Conservation (phyloP, 371 early-diverging fungal genomes). For the Mucor mucedo region DNA sequence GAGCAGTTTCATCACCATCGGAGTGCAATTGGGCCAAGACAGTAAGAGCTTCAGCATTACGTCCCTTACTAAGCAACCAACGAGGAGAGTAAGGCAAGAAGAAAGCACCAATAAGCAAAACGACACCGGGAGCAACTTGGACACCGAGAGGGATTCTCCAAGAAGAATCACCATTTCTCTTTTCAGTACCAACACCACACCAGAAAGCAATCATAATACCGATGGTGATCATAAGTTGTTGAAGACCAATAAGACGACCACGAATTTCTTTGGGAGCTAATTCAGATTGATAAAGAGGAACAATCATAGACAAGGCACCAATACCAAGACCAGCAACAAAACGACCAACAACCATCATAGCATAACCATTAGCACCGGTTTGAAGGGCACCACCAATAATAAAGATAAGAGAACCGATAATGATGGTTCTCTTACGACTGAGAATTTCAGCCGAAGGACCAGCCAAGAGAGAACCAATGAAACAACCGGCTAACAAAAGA, state of each 20-base stretch:
- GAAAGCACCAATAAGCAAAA: slow-evolving; percentile 48
- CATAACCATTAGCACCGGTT: slow-evolving; percentile 51
- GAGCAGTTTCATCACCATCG: slow-evolving; percentile 51
- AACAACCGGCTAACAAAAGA: slow-evolving; percentile 48
- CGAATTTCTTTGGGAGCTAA: slow-evolving; percentile 59
- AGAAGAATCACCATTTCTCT: slow-evolving; percentile 23
- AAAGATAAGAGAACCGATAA: slow-evolving; percentile 34
- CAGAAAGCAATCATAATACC: slow-evolving; percentile 52
- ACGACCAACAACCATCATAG: slow-evolving; percentile 67
- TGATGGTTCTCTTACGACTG: slow-evolving; percentile 40
- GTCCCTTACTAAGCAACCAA: slow-evolving; percentile 52
- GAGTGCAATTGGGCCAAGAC: slow-evolving; percentile 79
- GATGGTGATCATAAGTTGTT: slow-evolving; percentile 45
- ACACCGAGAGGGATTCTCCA: slow-evolving; percentile 55
- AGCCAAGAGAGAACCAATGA: slow-evolving; percentile 46
- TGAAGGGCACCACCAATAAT: slow-evolving; percentile 52
- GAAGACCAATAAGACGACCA: slow-evolving; percentile 48
- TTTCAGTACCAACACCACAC: slow-evolving; percentile 38
- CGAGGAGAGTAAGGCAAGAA: slow-evolving; percentile 64
- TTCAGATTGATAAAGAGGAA: slow-evolving; percentile 61
- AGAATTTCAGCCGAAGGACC: slow-evolving; percentile 39
- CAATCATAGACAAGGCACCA: slow-evolving; percentile 71
- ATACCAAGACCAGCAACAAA: slow-evolving; percentile 75
- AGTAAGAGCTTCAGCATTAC: slow-evolving; percentile 73
- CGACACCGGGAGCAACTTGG: slow-evolving; percentile 48